Conservation (phyloP, 257 asterid species). For the Rhazya stricta region DNA sequence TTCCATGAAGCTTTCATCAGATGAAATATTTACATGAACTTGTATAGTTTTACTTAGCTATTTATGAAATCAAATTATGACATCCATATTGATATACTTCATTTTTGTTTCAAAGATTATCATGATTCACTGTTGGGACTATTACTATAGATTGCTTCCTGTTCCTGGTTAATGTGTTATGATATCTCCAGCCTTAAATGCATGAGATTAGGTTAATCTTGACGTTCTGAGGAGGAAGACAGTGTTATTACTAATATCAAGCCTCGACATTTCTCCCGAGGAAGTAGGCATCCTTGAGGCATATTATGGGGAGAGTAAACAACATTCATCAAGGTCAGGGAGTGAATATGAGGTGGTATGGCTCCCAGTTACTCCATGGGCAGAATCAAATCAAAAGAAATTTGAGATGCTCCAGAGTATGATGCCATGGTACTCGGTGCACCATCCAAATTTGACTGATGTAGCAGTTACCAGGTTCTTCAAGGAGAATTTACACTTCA, state of each 20-base stretch:
- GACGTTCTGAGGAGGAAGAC: conserved; percentile 11
- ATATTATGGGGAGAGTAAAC: background rate
- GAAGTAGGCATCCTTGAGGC: background rate
- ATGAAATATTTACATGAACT: too few species aligned
- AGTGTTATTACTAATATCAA: conserved; percentile 11
- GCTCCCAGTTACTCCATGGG: conserved; percentile 6
- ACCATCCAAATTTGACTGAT: conserved; percentile 3
- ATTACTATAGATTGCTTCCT: too few species aligned
- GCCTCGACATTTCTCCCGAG: background rate
- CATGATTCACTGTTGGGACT: too few species aligned
- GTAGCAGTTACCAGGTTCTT: conserved; percentile 7
- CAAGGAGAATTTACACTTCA: conserved; percentile 7
- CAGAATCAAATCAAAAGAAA: background rate
- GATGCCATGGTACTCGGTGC: conserved; percentile 16
- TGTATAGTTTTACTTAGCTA: too few species aligned
- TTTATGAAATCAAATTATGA: too few species aligned
- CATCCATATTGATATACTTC: too few species aligned
- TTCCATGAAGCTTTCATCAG: too few species aligned
- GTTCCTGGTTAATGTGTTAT: too few species aligned
- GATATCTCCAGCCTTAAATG: too few species aligned
- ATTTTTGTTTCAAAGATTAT: too few species aligned
- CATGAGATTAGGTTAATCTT: conserved; percentile 11
- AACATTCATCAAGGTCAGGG: background rate
- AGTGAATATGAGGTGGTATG: background rate
- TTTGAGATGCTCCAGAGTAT: background rate